Percentiles rank a stretch among this genome's conserved stretches.
These are phyloP conservation scores for Tolypocladium inflatum DNA, from an alignment of 2,329 filamentous ascomycete genomes.

Conservation along the genomic window DNA sequence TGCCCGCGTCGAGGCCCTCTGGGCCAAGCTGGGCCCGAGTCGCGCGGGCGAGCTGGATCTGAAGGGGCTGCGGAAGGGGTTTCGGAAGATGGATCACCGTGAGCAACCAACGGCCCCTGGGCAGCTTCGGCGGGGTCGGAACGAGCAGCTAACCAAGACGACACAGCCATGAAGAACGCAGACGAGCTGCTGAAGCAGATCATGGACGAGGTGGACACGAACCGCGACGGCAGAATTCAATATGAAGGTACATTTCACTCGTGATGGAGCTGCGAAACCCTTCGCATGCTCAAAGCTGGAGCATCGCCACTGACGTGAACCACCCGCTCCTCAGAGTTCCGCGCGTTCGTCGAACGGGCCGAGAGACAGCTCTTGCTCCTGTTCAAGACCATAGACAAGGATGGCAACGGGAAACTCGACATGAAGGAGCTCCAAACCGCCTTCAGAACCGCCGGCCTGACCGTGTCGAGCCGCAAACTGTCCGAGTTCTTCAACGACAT, in stretches of 20 bases:
- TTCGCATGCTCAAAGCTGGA: not conserved
- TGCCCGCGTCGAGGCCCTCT: slow-evolving; percentile 73
- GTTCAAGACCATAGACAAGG: slow-evolving; percentile 78
- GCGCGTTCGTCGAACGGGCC: slow-evolving; percentile 75
- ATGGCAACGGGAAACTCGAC: slow-evolving; percentile 78
- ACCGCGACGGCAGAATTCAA: slow-evolving; percentile 81
- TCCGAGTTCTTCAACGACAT: slow-evolving; percentile 83
- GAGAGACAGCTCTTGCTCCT: slow-evolving; percentile 74
- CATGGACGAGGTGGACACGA: slow-evolving; percentile 73
- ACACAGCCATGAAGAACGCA: slow-evolving; percentile 73
- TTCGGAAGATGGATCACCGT: slow-evolving; percentile 90
- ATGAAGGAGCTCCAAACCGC: slow-evolving; percentile 74
- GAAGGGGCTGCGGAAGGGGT: slow-evolving; percentile 71
- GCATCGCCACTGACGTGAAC: not conserved
- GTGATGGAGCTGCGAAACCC: not conserved
- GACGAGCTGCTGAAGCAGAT: slow-evolving; percentile 75
- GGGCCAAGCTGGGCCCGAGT: slow-evolving; percentile 71
- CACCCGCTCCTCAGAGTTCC: slow-evolving; percentile 60
- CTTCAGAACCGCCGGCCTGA: slow-evolving; percentile 68
- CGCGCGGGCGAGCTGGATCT: slow-evolving; percentile 74
- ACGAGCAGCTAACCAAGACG: slow-evolving; percentile 11
- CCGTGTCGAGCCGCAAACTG: slow-evolving; percentile 67
- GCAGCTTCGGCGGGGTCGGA: not conserved
- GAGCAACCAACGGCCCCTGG: slow-evolving; percentile 18
- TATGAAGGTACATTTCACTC: slow-evolving; percentile 59